These are phyloP conservation scores for Macadamia integrifolia DNA, from an alignment of 164 flowering plant species.

Conservation along the genomic window DNA sequence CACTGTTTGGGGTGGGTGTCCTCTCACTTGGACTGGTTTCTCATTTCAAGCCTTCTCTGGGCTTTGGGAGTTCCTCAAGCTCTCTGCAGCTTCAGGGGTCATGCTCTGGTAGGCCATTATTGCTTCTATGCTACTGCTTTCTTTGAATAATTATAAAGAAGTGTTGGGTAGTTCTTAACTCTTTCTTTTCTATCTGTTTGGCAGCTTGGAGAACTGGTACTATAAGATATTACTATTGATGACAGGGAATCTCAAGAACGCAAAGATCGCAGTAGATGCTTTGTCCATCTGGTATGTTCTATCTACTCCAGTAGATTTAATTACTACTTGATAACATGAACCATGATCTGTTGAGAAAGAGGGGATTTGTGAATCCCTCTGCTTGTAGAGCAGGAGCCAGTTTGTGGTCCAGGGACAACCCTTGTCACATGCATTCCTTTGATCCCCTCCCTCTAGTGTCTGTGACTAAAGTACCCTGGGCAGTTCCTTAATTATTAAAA, in stretches of 20 bases:
- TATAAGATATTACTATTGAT: slow-evolving; percentile 50
- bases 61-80: slow-evolving; percentile 37
- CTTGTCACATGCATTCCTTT: no score
- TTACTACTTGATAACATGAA: not conserved
- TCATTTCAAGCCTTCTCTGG: slow-evolving; percentile 34
- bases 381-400: no score
- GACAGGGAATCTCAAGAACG: slow-evolving; percentile 57
- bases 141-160: no score
- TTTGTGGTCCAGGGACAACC: no score
- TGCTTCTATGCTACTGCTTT: not conserved
- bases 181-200: not conserved
- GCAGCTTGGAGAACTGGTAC: slow-evolving; percentile 78
- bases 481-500: no score
- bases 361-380: no score
- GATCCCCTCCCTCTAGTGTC: no score
- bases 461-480: no score
- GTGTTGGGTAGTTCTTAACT: no score
- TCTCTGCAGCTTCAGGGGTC: slow-evolving; percentile 40
- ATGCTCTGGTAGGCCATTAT: slow-evolving; percentile 30
- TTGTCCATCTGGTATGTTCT: slow-evolving; percentile 54
- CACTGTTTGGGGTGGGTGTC: slow-evolving; percentile 29
- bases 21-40: slow-evolving; percentile 39
- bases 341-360: no score
- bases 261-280: slow-evolving; percentile 64
- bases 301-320: not conserved